Conservation (phyloP, 495 filamentous ascomycete genomes). For the Mycothermus thermophilus region DNA sequence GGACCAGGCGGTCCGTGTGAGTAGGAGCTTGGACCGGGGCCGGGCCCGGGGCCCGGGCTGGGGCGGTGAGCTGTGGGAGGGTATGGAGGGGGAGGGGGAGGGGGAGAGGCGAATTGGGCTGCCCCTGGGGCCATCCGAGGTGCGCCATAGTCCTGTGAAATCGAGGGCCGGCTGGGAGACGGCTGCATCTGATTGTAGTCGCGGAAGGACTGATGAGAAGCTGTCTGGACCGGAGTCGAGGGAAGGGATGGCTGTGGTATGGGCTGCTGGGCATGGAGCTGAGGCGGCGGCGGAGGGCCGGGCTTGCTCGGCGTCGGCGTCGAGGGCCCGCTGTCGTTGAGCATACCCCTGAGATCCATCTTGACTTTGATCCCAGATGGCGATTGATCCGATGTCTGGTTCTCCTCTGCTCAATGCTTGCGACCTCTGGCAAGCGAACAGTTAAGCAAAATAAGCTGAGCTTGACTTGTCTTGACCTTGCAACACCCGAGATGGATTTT, state of each 20-base stretch:
- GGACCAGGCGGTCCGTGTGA: too few relatives aligned
- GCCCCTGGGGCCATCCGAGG: constrained; percentile 18
- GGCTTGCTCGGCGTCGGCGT: constrained; percentile 15
- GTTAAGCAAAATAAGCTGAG: too few relatives aligned
- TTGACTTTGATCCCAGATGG: constrained; percentile 6
- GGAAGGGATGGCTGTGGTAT: constrained; percentile 24
- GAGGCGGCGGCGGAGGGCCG: constrained; percentile 12
- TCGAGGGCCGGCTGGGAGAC: constrained; percentile 24
- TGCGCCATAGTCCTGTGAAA: constrained; percentile 28
- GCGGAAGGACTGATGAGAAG: constrained; percentile 30
- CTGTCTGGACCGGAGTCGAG: constrained; percentile 34
- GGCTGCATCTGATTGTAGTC: constrained; percentile 31
- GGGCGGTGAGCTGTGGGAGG: constrained; percentile 33
- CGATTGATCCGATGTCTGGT: not conserved
- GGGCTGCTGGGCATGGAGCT: constrained; percentile 12
- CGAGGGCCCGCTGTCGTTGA: constrained; percentile 31
- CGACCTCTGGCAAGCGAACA: too few relatives aligned
- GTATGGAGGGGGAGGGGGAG: constrained; percentile 20
- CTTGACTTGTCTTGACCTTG: too few relatives aligned
- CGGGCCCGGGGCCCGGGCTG: constrained; percentile 18
- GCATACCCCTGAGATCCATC: constrained; percentile 45
- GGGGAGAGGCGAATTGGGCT: constrained; percentile 22
- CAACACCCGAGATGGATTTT: too few relatives aligned
- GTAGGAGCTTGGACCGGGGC: too few relatives aligned
- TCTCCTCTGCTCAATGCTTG: not conserved